Percentiles rank a stretch among this genome's conserved stretches.
Conservation (phyloP, 306 rosid genomes). For the Vigna hirtella region DNA sequence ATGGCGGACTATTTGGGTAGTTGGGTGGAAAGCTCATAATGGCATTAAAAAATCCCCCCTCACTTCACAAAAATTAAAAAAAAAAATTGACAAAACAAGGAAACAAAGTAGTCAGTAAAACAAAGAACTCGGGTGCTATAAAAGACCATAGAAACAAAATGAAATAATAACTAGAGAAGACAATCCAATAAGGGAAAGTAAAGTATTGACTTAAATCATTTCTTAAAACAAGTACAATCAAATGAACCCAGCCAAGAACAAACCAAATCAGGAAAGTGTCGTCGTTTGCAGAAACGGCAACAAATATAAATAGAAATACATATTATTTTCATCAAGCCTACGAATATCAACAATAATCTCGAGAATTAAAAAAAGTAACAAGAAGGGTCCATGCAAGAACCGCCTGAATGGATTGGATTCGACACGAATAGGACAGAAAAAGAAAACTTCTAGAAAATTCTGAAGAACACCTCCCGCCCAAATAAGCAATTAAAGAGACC, state of each 20-base stretch:
- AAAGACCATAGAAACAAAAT: conserved; percentile 12
- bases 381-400: background rate
- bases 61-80: conserved; percentile 56
- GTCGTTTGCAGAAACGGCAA: conserved; percentile 25
- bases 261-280: background rate
- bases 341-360: conserved; percentile 1
- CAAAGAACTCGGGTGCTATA: background rate
- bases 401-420: background rate
- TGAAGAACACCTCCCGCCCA: background rate
- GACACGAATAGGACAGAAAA: conserved; percentile 24
- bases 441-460: conserved; percentile 17
- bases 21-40: conserved; percentile 91
- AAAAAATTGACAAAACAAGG: conserved; percentile 33
- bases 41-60: conserved; percentile 97
- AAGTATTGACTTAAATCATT: conserved; percentile 12
- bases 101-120: conserved; percentile 31
- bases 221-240: background rate
- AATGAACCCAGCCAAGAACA: conserved; percentile 23
- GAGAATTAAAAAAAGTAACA: background rate
- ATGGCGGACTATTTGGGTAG: conserved; percentile 94
- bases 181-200: conserved; percentile 11
- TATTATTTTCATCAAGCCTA: conserved; percentile 29
- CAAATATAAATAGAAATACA: background rate
- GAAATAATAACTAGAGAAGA: conserved; percentile 6
- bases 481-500: conserved; percentile 23